Evolutionary conservation across 2,329 filamentous ascomycete genomes (phyloP), one percentile per base, ranked within the genome.

Genomic region (Onygenales sp.): DNA sequence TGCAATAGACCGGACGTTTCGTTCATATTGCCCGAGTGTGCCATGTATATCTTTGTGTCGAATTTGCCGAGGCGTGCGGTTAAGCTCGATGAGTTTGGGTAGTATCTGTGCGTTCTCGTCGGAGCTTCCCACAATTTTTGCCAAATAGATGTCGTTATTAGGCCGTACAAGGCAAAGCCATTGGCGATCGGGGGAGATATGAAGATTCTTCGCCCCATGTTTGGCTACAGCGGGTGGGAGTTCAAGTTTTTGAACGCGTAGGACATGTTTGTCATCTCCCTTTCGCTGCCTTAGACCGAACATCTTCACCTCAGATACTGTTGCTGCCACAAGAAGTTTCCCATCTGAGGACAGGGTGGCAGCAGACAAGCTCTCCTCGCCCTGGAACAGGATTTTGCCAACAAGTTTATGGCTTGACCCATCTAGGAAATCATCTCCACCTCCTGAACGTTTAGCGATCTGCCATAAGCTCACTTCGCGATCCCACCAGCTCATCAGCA

Each of bases 401-500:
- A 89, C 76, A 7, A 89, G 75, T 57, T 59, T 66, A 54, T 70
- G 67, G 45, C 63, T 64, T 55, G 67, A 65, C 9, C 62, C 64
- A 43, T 70, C 67, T 2, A 70, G 64, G 33, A 69, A 66, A 47
- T 79, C 74, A 14, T 69, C 63, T 45, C 63, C 54, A 35, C 78
- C 67, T 78, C 82, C 57, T 76, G 66, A 56, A 62, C 66, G 61
- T 66, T 72, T 60, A 36, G 68, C 66, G 21, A 87, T 72, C 42
- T 77, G 80, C 90, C 91, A 98, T 56, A 98, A 80, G 60, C 86
- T 84, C 48, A 97, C 77, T 66, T 94, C 87, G 53, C 86, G 80
- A 59, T 92, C 88, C 89, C 91, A 97, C 87, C 90, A 97, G 67
- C 88, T 89, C 63, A 93, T 81, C 31, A 98, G 73, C 21, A 96